Base-by-base conservation (phyloP, 768 basidiomycete species). In the Porphyrellus cyaneotinctus region DNA sequence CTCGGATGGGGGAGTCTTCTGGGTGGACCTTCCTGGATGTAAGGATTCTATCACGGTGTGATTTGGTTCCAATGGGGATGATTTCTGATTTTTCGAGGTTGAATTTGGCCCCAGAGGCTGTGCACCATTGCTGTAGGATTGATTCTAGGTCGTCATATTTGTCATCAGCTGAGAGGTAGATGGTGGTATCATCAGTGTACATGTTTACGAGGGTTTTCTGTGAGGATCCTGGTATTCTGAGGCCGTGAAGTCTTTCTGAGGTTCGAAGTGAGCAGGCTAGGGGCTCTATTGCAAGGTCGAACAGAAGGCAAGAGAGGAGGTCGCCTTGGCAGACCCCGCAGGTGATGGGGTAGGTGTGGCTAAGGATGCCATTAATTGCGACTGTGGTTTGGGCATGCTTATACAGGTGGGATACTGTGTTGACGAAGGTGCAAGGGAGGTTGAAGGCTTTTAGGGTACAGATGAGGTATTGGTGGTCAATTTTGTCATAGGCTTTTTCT, bases 41-140 rank as follows among this genome's bases (percentile, higher is more conserved):
- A 2, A 17, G 1, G 0, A 51, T 6, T 9, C 31, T 6, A 2
- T 50, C 1, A 2, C 43, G 0, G 30, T 61, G 52, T 13, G 13
- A 1, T 14, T 31, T 1, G n/a, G 37, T 20, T 0, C 75, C 74
- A 0, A 75, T 59, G 0, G 63, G 66, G 1, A 50, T 36, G 1
- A 67, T 57, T 17, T 68, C 53, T 0, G 64, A 67, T 31, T 68
- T 68, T 8, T 20, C 32, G 0, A 60, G 6, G 37, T 68, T 68
- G 12, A 68, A 65, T 35, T 64, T 67, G 0, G 58, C 62, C 0
- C 58, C 53, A 0, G 64, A 62, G 0, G 52, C 52, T 0, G 0
- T 12, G n/a, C 57, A 79, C 78, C 78, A 80, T 0, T 65, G 22
- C 1, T 9, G 13, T 0, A 78, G 73, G 2, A 77, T 64, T 4